phyloP scores from a whole-genome alignment of 2,329 filamentous ascomycete species.

The Xylariales sp. region DNA sequence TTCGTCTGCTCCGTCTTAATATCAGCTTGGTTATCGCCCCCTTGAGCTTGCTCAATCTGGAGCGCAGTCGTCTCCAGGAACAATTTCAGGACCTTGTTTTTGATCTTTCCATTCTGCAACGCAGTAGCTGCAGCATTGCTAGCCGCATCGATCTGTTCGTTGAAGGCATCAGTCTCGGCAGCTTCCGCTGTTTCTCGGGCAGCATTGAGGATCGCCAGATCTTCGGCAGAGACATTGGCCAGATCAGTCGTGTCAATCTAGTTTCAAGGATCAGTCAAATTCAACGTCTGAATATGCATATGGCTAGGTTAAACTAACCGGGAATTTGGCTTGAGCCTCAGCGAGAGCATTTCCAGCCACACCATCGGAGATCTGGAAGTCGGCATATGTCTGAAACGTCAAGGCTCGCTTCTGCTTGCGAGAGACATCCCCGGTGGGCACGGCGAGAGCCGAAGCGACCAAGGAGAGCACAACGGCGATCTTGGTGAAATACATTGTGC shows the following conservation, averaged over 20 bases:
- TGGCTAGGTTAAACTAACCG: conserved; percentile 36
- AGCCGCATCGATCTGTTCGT: conserved; percentile 46
- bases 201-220: conserved; percentile 46
- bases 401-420: conserved; percentile 12
- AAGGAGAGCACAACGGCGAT: conserved; percentile 31
- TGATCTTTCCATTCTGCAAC: conserved; percentile 51
- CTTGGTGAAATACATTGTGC: conserved; percentile 35
- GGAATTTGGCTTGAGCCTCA: conserved; percentile 51
- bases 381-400: conserved; percentile 8
- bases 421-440: conserved; percentile 17
- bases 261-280: too few relatives aligned
- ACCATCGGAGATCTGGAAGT: conserved; percentile 47
- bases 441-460: conserved; percentile 29
- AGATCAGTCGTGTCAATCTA: conserved; percentile 41
- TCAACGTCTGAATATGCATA: too few relatives aligned
- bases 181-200: conserved; percentile 46
- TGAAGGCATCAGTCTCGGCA: conserved; percentile 50
- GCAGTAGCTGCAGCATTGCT: conserved; percentile 36
- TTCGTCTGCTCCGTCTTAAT: conserved; percentile 45
- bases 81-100: conserved; percentile 58
- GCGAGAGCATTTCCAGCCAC: conserved; percentile 47
- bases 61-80: conserved; percentile 46
- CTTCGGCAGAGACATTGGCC: conserved; percentile 39
- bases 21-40: conserved; percentile 37
- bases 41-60: conserved; percentile 46